Conservation (phyloP, 257 asterid species). For the Solanum phureja region DNA sequence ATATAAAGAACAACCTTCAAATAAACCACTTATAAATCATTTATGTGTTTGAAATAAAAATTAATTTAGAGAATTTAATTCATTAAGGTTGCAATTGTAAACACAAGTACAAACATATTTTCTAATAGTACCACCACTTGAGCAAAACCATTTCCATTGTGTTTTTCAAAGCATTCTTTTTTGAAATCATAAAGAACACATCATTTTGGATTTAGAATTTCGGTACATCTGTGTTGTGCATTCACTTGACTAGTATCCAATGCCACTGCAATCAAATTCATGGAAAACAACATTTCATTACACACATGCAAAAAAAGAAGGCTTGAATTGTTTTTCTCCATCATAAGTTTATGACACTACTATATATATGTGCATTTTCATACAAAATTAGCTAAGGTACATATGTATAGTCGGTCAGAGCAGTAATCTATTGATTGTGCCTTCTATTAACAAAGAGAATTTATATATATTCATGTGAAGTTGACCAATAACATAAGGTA, state of each 20-base stretch:
- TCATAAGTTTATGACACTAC: background rate
- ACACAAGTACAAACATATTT: background rate
- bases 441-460: background rate
- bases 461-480: too few relatives aligned
- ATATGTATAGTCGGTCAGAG: too few relatives aligned
- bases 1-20: background rate
- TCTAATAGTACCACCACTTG: background rate
- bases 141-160: background rate
- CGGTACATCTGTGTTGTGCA: too few relatives aligned
- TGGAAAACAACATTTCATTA: background rate
- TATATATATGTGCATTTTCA: too few relatives aligned
- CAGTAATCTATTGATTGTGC: background rate
- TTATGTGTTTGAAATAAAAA: background rate
- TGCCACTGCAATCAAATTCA: background rate
- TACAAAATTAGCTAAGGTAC: too few relatives aligned
- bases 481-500: too few relatives aligned
- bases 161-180: too few relatives aligned
- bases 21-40: background rate
- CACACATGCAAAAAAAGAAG: background rate
- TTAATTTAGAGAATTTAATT: background rate
- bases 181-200: too few relatives aligned
- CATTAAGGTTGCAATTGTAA: background rate
- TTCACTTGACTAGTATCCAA: too few relatives aligned
- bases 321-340: too few relatives aligned
- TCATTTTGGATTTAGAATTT: too few relatives aligned